Base-by-base conservation (phyloP, 108 stramenopile species). In the Licmophora abbreviata region DNA sequence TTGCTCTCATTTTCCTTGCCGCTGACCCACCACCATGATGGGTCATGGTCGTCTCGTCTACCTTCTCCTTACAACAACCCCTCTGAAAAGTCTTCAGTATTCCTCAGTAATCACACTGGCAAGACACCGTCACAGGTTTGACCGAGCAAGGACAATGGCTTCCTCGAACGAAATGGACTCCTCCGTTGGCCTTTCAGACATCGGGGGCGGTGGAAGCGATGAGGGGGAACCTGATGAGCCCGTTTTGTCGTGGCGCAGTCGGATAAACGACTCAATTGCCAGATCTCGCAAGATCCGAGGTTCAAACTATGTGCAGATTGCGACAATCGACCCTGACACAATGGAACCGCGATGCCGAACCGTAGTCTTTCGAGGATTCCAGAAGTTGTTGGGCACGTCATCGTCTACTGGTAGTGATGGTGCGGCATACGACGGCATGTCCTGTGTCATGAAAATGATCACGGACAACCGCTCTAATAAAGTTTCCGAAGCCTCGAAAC, bases 281-380 rank as follows among this genome's bases (percentile, higher is more conserved):
- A 63, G 62, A 63, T 78, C 83, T 8, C 71, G 86, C 18, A 86
- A 88, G 59, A 72, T 86, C 53, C 79, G 92, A 14, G 92, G 92
- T 38, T 78, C 77, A 40, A 93, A 93, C 48, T 93, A 85, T 65
- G 88, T 93, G 7, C 92, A 93, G 63, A 50, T 93, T 9, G 65
- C 92, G 5, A 89, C 92, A 0, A 66, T 85, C 14, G 70, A 80
- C 33, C 49, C 45, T 11, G 51, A 52, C 21, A 54, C 73, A 2
- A 58, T 51, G 22, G 76, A 85, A 58, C 92, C 92, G 31, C 67
- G 86, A 1, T 82, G 80, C 47, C 80, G 92, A 20, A 89, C 88
- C 1, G 83, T 93, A 3, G 83, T 84, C 22, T 79, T 83, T 61
- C 74, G 82, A 15, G 77, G 77, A 35, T 83, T 69, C 44, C 64